Base-by-base conservation (phyloP, 2,329 filamentous ascomycete genomes). In the Penicillium sp. region DNA sequence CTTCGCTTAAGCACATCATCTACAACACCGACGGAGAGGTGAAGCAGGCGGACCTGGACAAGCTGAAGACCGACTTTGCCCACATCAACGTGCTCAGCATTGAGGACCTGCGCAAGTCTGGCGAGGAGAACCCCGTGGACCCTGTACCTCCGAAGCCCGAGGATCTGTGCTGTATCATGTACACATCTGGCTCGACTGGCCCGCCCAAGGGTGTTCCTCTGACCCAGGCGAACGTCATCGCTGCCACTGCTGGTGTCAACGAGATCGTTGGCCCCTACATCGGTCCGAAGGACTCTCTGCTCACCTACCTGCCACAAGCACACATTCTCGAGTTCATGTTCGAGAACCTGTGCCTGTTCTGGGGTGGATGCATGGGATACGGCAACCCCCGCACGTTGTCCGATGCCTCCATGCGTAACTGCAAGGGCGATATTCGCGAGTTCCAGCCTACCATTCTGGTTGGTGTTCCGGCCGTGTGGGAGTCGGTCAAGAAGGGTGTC, bases 271-370 rank as follows among this genome's bases (percentile, higher is more conserved):
- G 90, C 22, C 87, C 89, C 59, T 89, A 89, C 70, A 86, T 98
- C 52, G 89, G 88, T 61, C 87, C 89, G 59, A 86, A 84, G 48
- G 95, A 99, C 68, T 85, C 85, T 48, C 83, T 98, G 45, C 84
- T 99, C 48, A 92, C 93, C 22, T 99, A 98, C 76, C 86, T 99
- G 14, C 95, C 95, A 1, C 88, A 96, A 55, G 93, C 95, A 2
- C 95, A 99, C 74, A 98, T 98, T 70, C 88, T 99, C 70, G 95
- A 99, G 77, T 95, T 96, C 77, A 90, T 94, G 60, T 91, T 99
- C 66, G 95, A 99, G 79, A 97, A 96, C 75, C 82, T 94, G 7
- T 91, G 90, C 59, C 78, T 99, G 62, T 95, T 88, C 79, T 91
- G 94, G 82, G 95, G 95, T 67, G 93, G 89, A 68, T 93, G 90